phyloP scores from a whole-genome alignment of 2,329 filamentous ascomycete species.

The Helotiales sp. region DNA sequence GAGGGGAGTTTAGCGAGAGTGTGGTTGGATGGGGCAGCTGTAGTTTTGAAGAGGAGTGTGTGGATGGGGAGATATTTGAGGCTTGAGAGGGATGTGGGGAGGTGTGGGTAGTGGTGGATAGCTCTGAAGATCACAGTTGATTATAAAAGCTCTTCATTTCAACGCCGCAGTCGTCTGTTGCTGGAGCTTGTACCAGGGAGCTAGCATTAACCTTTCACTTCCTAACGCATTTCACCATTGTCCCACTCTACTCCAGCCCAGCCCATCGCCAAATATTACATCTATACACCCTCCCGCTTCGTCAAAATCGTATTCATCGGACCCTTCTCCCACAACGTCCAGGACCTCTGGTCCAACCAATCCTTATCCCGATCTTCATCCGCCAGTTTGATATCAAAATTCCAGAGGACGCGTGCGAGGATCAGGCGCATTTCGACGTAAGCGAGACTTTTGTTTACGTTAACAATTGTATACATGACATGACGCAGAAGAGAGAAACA shows the following conservation, averaged over 20 bases:
- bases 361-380: not conserved
- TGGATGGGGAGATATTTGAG: constrained; percentile 17
- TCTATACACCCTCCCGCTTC: too few relatives aligned
- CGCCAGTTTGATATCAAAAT: not conserved
- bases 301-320: not conserved
- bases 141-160: too few relatives aligned
- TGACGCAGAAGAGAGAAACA: not conserved
- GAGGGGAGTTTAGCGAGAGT: constrained; percentile 24
- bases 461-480: not conserved
- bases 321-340: not conserved
- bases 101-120: too few relatives aligned
- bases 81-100: constrained; percentile 12
- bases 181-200: too few relatives aligned
- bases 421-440: not conserved
- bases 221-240: too few relatives aligned
- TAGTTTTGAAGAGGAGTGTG: constrained; percentile 18
- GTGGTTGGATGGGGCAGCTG: constrained; percentile 23
- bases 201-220: too few relatives aligned
- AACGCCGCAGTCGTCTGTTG: too few relatives aligned
- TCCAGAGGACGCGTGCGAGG: not conserved
- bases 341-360: not conserved
- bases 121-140: too few relatives aligned
- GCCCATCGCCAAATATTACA: too few relatives aligned
- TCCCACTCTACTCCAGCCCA: too few relatives aligned
- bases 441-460: not conserved